Base-by-base conservation (phyloP, 495 filamentous ascomycete genomes). In the Amniculicola lignicola region DNA sequence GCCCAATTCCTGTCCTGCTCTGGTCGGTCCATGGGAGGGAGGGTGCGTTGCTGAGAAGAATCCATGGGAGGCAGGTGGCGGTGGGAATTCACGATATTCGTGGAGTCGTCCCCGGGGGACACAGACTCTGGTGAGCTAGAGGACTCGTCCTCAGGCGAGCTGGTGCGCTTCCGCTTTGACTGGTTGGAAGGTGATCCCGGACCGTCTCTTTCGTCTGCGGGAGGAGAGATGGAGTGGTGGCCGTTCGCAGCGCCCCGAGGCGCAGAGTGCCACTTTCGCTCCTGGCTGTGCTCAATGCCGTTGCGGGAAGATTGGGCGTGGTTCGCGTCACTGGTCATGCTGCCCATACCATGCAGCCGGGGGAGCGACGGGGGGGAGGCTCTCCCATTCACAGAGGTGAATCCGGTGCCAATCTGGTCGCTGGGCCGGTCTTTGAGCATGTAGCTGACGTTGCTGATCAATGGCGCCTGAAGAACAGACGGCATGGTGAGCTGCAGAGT, bases 301-400 rank as follows among this genome's bases (percentile, higher is more conserved):
- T 41, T 14, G 3, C 25, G 29, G n/a, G 52, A 44, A 27, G 55
- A 49, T 40, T 48, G 37, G 28, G 54, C 51, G 51, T 61, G 56
- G 19, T 48, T 41, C 1, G 46, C 44, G 3, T 66, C 63, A 7
- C 39, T 22, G 42, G 51, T 42, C 42, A 57, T 55, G 46, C 51
- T 54, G 47, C 55, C 54, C 16, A 33, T 38, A 42, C 51, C 48
- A 50, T 60, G 43, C 46, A 45, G 23, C 25, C 44, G 54, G 38
- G 39, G 64, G 28, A 47, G 51, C 33, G 55, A 56, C 10, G 60
- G 44, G 36, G 59, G 56, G 15, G 60, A 66, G 5, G 44, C 38
- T 45, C 56, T 49, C 12, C 64, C 61, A 47, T 67, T 67, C 27
- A 67, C 64, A 33, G 64, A 55, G 12, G 64, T 67, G 53, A 67